Evolutionary conservation across 441 rosid species (phyloP).

Genomic region (Hypseocharis bilobata): DNA sequence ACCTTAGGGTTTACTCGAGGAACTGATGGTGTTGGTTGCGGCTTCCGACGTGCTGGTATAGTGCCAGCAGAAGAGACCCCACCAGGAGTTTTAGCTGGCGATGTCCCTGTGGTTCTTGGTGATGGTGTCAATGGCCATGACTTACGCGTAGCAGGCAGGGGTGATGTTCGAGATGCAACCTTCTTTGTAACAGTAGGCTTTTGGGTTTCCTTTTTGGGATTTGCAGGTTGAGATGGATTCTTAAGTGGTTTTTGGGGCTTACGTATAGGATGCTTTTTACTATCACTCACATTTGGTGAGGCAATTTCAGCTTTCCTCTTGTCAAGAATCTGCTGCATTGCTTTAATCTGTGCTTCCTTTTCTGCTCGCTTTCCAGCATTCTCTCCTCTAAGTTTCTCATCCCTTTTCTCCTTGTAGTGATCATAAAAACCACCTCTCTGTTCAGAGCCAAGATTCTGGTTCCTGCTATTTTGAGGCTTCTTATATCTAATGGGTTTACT

Average conservation of each 20-base stretch:
- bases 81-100: constrained; percentile 35
- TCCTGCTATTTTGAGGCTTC: constrained; percentile 23
- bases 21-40: constrained; percentile 31
- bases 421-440: constrained; percentile 51
- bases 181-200: constrained; percentile 35
- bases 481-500: constrained; percentile 23
- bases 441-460: constrained; percentile 28
- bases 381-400: constrained; percentile 47
- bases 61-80: constrained; percentile 35
- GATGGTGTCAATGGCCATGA: constrained; percentile 57
- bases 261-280: constrained; percentile 27
- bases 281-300: constrained; percentile 29
- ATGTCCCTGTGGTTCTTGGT: constrained; percentile 31
- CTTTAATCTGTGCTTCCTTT: constrained; percentile 44
- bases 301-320: constrained; percentile 47
- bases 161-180: constrained; percentile 32
- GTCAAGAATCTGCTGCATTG: constrained; percentile 43
- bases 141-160: constrained; percentile 41
- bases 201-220: constrained; percentile 33
- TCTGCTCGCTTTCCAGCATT: constrained; percentile 41
- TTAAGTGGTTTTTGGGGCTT: constrained; percentile 30
- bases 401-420: constrained; percentile 50
- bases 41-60: constrained; percentile 33
- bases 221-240: constrained; percentile 32
- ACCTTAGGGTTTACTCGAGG: constrained; percentile 35